Evolutionary conservation across 208 protist genomes (phyloP).

Genomic region (Trichomonas gallinae): DNA sequence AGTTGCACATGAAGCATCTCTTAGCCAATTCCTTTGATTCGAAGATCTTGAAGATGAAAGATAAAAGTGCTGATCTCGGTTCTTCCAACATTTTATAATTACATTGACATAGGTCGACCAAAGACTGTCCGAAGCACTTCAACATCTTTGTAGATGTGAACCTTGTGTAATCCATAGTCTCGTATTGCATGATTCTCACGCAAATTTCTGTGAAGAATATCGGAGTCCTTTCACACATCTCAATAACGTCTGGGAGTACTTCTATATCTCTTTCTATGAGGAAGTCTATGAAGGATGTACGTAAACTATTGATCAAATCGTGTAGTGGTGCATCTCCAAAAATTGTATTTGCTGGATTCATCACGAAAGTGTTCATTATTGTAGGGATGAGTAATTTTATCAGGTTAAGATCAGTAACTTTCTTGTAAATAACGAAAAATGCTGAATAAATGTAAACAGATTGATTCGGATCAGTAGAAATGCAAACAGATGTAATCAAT

Average conservation of each 20-base stretch:
- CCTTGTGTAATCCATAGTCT: not conserved
- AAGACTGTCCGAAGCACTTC: not conserved
- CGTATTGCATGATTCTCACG: not conserved
- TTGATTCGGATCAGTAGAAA: not conserved
- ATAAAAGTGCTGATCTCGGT: not conserved
- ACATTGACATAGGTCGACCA: not conserved
- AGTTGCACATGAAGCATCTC: not conserved
- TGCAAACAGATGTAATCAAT: not conserved
- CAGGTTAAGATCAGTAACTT: not conserved
- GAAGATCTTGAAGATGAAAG: not conserved
- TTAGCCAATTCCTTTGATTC: not conserved
- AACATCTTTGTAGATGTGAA: not conserved
- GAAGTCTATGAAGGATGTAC: not conserved
- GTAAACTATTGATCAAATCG: not conserved
- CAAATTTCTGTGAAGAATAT: not conserved
- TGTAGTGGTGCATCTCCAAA: not conserved
- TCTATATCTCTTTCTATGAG: not conserved
- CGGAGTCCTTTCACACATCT: not conserved
- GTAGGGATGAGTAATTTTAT: not conserved
- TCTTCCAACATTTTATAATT: not conserved
- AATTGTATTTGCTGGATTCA: not conserved
- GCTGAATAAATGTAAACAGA: not conserved
- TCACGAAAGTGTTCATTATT: not conserved
- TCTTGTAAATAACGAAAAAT: not conserved
- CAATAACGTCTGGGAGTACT: not conserved